phyloP scores from a whole-genome alignment of 805 yeast genomes.

The Starmerella floris region DNA sequence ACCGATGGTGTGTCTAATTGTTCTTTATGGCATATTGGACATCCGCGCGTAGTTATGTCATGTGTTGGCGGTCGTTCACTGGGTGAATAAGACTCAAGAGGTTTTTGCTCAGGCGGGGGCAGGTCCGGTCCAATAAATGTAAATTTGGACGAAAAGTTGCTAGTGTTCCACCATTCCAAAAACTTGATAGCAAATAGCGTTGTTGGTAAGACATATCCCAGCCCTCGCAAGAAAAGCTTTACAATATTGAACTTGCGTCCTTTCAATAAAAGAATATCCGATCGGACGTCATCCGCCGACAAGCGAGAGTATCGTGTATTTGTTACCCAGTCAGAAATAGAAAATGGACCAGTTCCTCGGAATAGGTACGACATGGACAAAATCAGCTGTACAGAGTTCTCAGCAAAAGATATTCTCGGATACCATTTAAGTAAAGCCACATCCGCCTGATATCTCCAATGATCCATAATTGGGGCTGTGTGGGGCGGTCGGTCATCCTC shows the following conservation, averaged over 20 bases:
- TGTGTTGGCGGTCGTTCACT: not conserved
- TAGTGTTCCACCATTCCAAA: slow-evolving; percentile 84
- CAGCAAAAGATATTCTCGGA: slow-evolving; percentile 42
- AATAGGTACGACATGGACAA: slow-evolving; percentile 54
- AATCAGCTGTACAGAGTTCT: slow-evolving; percentile 39
- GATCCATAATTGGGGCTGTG: slow-evolving; percentile 17
- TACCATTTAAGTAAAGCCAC: slow-evolving; percentile 41
- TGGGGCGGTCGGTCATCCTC: slow-evolving; percentile 21
- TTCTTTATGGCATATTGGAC: slow-evolving; percentile 56
- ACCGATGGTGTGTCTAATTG: slow-evolving; percentile 63
- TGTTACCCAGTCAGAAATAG: slow-evolving; percentile 47
- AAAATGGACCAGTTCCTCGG: slow-evolving; percentile 50
- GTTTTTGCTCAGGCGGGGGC: slow-evolving; percentile 10
- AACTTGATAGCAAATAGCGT: slow-evolving; percentile 73
- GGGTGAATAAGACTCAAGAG: not conserved
- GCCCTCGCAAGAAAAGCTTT: slow-evolving; percentile 6
- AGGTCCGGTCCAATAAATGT: slow-evolving; percentile 13
- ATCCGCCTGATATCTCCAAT: slow-evolving; percentile 24
- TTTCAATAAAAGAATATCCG: slow-evolving; percentile 3
- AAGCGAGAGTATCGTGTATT: slow-evolving; percentile 54
- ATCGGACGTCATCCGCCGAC: slow-evolving; percentile 24
- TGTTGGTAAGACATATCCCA: slow-evolving; percentile 48
- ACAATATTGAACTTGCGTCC: not conserved
- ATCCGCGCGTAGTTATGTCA: no score
- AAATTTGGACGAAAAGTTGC: slow-evolving; percentile 42